These are phyloP conservation scores for Penicillium nordicum DNA, from an alignment of 2,329 filamentous ascomycete genomes.

Conservation along the genomic window DNA sequence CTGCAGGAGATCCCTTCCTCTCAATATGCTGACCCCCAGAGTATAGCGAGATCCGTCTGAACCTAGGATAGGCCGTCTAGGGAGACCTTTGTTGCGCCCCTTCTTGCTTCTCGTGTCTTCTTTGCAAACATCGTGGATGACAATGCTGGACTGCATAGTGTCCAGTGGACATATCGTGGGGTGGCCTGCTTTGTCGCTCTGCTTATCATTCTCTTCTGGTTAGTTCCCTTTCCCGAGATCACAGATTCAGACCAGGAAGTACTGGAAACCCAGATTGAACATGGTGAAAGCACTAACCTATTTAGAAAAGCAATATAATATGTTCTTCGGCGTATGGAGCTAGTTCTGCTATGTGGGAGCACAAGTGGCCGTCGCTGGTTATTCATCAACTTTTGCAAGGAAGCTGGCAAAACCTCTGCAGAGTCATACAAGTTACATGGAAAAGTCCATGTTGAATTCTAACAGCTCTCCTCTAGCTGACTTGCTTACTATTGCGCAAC, in stretches of 20 bases:
- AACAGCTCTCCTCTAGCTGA: constrained; percentile 42
- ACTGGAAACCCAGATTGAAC: constrained; percentile 46
- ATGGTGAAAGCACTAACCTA: constrained; percentile 31
- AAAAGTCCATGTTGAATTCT: background rate
- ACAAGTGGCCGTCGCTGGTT: constrained; percentile 47
- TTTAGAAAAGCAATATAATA: constrained; percentile 57
- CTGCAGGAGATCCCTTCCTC: constrained; percentile 54
- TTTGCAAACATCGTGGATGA: constrained; percentile 54
- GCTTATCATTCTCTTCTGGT: constrained; percentile 58
- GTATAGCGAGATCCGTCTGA: constrained; percentile 58
- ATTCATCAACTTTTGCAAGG: constrained; percentile 52
- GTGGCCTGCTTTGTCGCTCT: constrained; percentile 44
- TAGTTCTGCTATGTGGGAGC: constrained; percentile 64
- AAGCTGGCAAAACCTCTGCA: constrained; percentile 37
- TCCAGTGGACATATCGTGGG: constrained; percentile 62
- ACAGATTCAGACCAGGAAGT: constrained; percentile 62
- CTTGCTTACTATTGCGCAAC: constrained; percentile 58
- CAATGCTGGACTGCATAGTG: constrained; percentile 52
- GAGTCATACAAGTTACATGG: constrained; percentile 15
- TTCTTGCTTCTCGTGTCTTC: constrained; percentile 58
- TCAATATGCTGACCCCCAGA: constrained; percentile 49
- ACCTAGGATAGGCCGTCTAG: constrained; percentile 56
- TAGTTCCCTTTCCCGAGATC: constrained; percentile 53
- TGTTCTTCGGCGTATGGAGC: constrained; percentile 59
- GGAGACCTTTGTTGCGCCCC: constrained; percentile 56